These are phyloP conservation scores for Chaetoscypha palmicola DNA, from an alignment of 2,329 filamentous ascomycete genomes.

Conservation along the genomic window DNA sequence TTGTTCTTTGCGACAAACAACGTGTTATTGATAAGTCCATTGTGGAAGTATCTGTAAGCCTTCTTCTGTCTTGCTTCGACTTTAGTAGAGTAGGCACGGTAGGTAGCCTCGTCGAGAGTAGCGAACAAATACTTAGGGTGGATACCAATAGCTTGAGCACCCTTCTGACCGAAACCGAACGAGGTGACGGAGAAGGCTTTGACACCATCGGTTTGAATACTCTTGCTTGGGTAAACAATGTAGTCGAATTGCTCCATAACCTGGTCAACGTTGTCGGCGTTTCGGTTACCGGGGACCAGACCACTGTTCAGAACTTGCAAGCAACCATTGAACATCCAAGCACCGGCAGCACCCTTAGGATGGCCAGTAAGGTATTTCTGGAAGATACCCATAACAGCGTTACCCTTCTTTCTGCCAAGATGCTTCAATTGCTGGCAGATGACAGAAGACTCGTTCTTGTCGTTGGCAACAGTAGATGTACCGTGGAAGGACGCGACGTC, in stretches of 20 bases:
- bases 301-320: slow-evolving; percentile 92
- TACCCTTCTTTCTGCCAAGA: slow-evolving; percentile 91
- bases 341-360: slow-evolving; percentile 97
- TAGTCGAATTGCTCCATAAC: slow-evolving; percentile 97
- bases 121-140: slow-evolving; percentile 95
- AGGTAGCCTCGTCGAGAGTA: slow-evolving; percentile 81
- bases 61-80: slow-evolving; percentile 95
- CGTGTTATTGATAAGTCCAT: slow-evolving; percentile 94
- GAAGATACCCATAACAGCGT: slow-evolving; percentile 94
- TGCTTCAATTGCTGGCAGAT: slow-evolving; percentile 95
- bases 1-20: slow-evolving; percentile 94
- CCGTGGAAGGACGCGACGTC: slow-evolving; percentile 97
- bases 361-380: slow-evolving; percentile 99
- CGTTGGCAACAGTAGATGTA: slow-evolving; percentile 95
- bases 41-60: slow-evolving; percentile 98
- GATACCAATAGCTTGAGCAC: slow-evolving; percentile 92
- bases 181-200: slow-evolving; percentile 99
- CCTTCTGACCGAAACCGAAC: slow-evolving; percentile 99
- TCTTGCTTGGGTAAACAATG: slow-evolving; percentile 92
- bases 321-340: slow-evolving; percentile 99
- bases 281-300: slow-evolving; percentile 92
- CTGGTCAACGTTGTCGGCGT: slow-evolving; percentile 94
- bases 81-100: slow-evolving; percentile 75
- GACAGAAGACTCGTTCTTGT: slow-evolving; percentile 98
- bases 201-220: slow-evolving; percentile 94